Evolutionary conservation across 2,329 filamentous ascomycete species (phyloP), one percentile per base, ranked within the genome.

Genomic region (Neonectria coccinea): DNA sequence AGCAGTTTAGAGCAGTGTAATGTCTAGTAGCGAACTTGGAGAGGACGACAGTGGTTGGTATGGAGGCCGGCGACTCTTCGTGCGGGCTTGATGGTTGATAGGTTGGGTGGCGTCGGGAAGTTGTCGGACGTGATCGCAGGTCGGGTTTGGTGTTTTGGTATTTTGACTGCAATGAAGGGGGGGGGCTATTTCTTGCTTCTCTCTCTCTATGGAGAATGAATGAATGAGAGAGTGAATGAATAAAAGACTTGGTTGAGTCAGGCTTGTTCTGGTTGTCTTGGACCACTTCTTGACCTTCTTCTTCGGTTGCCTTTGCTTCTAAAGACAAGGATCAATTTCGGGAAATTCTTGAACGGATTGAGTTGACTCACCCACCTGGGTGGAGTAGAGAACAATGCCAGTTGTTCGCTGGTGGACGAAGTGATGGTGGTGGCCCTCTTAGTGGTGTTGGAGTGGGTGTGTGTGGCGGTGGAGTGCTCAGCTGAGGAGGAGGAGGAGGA

Each of bases 381-480:
- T 39, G 36, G 36, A 39, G 9, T 27, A 29, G n/a, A 25, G 25
- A 12, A 29, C 16, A 27, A 27, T 27, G 14, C 14, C 31, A 11
- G 11, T 31, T 31, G 31, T 50, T 20, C 27, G n/a, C 25, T 29
- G 36, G 36, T 6, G 12, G 33, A 27, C 44, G 5, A 14, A 44
- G 6, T 47, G 44, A 22, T 29, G 44, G 14, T 50, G 25, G 47
- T 50, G 25, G 4, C 18, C 33, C 6, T n/a, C 36, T 39, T 39
- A 25, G 31, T 33, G 36, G 36, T 39, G 36, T 39, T 39, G 14
- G 6, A n/a, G 36, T 39, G 6, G 8, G 36, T 39, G 33, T 39
- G 29, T 58, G 55, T 58, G 55, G 55, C 55, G 55, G 55, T 51
- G 56, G 45, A 51, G 39, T 47, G 27, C 33, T 58, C 44, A 58